Evolutionary conservation across 2,329 filamentous ascomycete species (phyloP), one percentile per base, ranked within the genome.

Genomic region (Penicillium sp.): DNA sequence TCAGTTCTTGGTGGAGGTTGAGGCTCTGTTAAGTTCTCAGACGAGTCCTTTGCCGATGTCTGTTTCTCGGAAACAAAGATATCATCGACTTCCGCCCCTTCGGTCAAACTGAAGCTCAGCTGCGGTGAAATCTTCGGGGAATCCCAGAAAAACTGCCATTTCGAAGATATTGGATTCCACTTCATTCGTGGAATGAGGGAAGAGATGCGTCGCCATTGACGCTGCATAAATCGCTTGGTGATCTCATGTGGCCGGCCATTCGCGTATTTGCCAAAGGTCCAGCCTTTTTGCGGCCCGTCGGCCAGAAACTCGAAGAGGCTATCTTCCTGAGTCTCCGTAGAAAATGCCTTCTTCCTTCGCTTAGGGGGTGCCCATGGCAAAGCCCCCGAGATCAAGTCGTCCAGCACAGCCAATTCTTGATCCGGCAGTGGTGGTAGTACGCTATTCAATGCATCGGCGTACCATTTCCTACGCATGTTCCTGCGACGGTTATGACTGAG

Each of bases 341-440:
- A 13, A 8, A 28, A 27, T 20, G 49, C 39, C 46, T 39, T 31
- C 44, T 54, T 63, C 35, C 65, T 66, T 47, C 66, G 62, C 43
- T 62, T 65, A 2, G 65, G 58, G 5, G 60, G 58, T 6, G 49
- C 45, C 69, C 72, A 75, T 18, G 64, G 58, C 4, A 64, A 51
- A 20, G 46, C 61, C 13, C 71, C 70, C 8, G 62, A 62, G 2
- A 71, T 60, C 14, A 76, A 50, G 1, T 65, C 66, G 20, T 69
- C 61, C 30, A 77, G 48, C 6, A 63, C 59, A 22, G 56, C 50
- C 40, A 71, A 65, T 25, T 77, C 73, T 5, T 60, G 22, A 38
- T 68, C 65, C 13, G 74, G 69, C 4, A 76, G 56, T 4, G 74
- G 73, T 11, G 75, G 74, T 4, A 74, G 57, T 13, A 74, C 54